These are phyloP conservation scores for thale cress (Arabidopsis thaliana) DNA, from an alignment of 345 rosid genomes.

Conservation along the genomic window TAIR10.1 NC_003076.8:2773501-2774000, in stretches of 20 bases:
- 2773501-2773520: constrained; percentile 60
- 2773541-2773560: constrained; percentile 71
- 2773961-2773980: not conserved
- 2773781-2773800: constrained; percentile 65
- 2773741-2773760: constrained; percentile 49
- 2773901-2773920: not conserved
- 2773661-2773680: constrained; percentile 67
- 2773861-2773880: constrained; percentile 17
- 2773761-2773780: constrained; percentile 51
- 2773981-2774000: constrained; percentile 7
- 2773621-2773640: constrained; percentile 64
- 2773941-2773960: constrained; percentile 8
- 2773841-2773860: constrained; percentile 61
- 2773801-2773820: constrained; percentile 72
- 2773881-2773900: constrained; percentile 27
- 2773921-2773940: constrained; percentile 1
- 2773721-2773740: constrained; percentile 42
- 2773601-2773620: constrained; percentile 65
- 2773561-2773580: constrained; percentile 65
- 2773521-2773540: constrained; percentile 54
- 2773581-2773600: constrained; percentile 73
- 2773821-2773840: constrained; percentile 73
- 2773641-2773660: constrained; percentile 64
- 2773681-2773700: constrained; percentile 71
- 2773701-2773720: constrained; percentile 62